phyloP scores from a whole-genome alignment of 73 alveolate species.

The Tetrahymena thermophila region DNA sequence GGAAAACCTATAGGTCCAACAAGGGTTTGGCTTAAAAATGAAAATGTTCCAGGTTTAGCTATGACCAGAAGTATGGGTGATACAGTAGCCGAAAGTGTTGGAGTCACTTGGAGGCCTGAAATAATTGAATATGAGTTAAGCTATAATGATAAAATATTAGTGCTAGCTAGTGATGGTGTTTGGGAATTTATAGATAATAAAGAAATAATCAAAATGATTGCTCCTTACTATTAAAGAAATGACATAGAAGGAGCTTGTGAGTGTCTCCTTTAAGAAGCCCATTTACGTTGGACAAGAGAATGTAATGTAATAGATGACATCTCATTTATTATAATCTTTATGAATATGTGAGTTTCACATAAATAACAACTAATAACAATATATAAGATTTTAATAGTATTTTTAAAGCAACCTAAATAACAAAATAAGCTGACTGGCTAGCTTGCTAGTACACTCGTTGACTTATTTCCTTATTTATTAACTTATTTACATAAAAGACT shows the following conservation, averaged over 20 bases:
- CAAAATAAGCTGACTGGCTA: not conserved
- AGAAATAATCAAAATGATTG: slow-evolving; percentile 11
- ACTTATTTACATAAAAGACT: no score
- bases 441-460: no score
- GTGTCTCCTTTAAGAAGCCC: not conserved
- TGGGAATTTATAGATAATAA: slow-evolving; percentile 81
- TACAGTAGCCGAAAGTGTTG: slow-evolving; percentile 54
- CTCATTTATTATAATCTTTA: not conserved
- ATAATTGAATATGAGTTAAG: slow-evolving; percentile 18
- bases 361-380: no score
- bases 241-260: not conserved
- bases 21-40: slow-evolving; percentile 59
- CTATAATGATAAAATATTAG: slow-evolving; percentile 2
- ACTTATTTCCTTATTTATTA: no score
- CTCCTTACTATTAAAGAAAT: not conserved
- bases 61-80: slow-evolving; percentile 58
- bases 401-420: no score
- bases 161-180: slow-evolving; percentile 62
- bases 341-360: not conserved
- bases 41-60: slow-evolving; percentile 53
- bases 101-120: slow-evolving; percentile 53
- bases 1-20: slow-evolving; percentile 43
- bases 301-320: not conserved
- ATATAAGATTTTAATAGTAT: no score
- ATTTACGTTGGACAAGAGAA: not conserved